phyloP scores from a whole-genome alignment of 768 basidiomycete genomes.

The Sporobolomyces roseus region DNA sequence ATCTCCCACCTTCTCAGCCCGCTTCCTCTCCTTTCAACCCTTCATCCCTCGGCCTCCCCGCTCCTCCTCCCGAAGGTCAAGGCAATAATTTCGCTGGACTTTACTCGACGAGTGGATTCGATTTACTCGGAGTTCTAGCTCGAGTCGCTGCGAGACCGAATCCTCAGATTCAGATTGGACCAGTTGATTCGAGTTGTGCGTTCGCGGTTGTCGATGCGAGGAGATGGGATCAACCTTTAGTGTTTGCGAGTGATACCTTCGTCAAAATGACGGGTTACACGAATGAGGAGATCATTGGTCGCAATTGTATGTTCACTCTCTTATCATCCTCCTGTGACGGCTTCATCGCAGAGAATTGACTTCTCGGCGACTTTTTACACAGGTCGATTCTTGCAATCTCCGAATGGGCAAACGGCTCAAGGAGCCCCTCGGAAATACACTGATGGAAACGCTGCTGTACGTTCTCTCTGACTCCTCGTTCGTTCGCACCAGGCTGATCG shows the following conservation, averaged over 20 bases:
- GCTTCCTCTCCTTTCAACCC: slow-evolving; percentile 27
- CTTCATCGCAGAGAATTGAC: no score
- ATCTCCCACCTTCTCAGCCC: slow-evolving; percentile 23
- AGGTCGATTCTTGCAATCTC: slow-evolving; percentile 73
- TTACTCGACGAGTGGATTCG: slow-evolving; percentile 89
- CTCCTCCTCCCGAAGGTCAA: slow-evolving; percentile 21
- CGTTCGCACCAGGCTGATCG: neutral
- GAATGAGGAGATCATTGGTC: slow-evolving; percentile 66
- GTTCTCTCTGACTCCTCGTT: neutral
- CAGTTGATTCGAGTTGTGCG: slow-evolving; percentile 83
- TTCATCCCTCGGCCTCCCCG: slow-evolving; percentile 25
- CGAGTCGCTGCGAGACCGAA: slow-evolving; percentile 70
- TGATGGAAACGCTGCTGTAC: slow-evolving; percentile 60
- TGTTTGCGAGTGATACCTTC: slow-evolving; percentile 85
- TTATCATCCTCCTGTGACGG: neutral
- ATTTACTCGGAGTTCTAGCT: slow-evolving; percentile 75
- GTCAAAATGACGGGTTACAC: slow-evolving; percentile 54
- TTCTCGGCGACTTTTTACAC: no score
- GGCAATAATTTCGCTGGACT: slow-evolving; percentile 52
- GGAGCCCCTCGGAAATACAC: slow-evolving; percentile 59
- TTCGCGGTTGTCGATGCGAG: slow-evolving; percentile 67
- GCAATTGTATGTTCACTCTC: slow-evolving; percentile 60
- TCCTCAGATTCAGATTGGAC: slow-evolving; percentile 76
- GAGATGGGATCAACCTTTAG: slow-evolving; percentile 53
- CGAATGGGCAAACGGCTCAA: slow-evolving; percentile 57